These are phyloP conservation scores for Trametes meyenii DNA, from an alignment of 768 basidiomycete species.

Conservation along the genomic window DNA sequence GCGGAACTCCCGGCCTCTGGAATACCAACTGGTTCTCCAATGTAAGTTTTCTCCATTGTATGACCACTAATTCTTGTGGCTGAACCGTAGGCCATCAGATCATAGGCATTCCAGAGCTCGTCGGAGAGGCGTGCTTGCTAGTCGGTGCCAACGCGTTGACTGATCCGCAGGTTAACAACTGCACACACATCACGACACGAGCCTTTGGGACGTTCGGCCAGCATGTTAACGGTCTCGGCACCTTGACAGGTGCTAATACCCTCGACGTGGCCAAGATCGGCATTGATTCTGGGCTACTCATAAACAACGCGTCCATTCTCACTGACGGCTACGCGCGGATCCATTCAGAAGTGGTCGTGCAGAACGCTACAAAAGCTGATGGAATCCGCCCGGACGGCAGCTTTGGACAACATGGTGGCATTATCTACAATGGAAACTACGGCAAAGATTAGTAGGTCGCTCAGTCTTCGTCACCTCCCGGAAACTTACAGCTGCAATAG, in stretches of 20 bases:
- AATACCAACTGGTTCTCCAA: conserved; percentile 71
- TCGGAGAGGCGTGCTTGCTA: conserved; percentile 59
- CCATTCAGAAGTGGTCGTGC: conserved; percentile 55
- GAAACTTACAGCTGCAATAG: conserved; percentile 27
- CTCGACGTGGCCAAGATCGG: conserved; percentile 68
- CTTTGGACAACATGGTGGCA: conserved; percentile 57
- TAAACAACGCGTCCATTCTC: conserved; percentile 27
- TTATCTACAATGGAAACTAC: conserved; percentile 60
- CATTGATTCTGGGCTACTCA: conserved; percentile 49
- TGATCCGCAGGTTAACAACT: conserved; percentile 44
- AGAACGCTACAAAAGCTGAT: conserved; percentile 52
- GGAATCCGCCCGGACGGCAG: conserved; percentile 55
- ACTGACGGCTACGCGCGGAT: conserved; percentile 40
- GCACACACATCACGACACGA: conserved; percentile 52
- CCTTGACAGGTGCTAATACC: conserved; percentile 64
- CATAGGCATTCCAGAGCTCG: conserved; percentile 61
- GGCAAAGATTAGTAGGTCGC: conserved; percentile 50
- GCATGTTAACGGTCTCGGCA: conserved; percentile 47
- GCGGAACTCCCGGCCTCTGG: conserved; percentile 54
- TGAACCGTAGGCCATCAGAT: conserved; percentile 39
- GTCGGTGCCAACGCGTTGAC: conserved; percentile 49
- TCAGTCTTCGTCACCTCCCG: no score
- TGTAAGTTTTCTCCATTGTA: conserved; percentile 35
- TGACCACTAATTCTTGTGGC: no score
- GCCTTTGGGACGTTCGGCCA: conserved; percentile 52